Evolutionary conservation across 164 flowering plant species (phyloP).

Genomic region (Saururus chinensis): DNA sequence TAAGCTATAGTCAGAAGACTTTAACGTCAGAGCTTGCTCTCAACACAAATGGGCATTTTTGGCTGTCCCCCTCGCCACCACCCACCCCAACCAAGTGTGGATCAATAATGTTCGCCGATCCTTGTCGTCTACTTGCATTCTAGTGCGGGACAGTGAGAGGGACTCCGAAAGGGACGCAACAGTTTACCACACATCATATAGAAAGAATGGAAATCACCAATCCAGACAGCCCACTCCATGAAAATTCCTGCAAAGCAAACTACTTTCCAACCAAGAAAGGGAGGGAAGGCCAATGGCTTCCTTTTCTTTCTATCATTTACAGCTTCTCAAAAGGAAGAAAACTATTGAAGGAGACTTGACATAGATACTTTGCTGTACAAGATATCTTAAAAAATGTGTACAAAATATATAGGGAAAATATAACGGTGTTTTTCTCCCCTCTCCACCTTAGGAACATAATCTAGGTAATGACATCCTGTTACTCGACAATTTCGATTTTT

Average conservation of each 20-base stretch:
- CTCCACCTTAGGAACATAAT: conserved; percentile 49
- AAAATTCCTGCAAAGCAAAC: background rate
- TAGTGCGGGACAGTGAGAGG: background rate
- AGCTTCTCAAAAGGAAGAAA: background rate
- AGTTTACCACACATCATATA: background rate
- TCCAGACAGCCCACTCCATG: background rate
- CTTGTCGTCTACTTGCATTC: background rate
- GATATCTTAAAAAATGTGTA: background rate
- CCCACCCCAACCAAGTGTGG: background rate
- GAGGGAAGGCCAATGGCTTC: background rate
- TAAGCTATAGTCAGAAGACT: background rate
- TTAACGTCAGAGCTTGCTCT: background rate
- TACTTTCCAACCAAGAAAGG: background rate
- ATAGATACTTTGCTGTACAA: background rate
- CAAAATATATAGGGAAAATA: background rate
- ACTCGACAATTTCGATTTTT: conserved; percentile 17
- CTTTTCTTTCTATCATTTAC: background rate
- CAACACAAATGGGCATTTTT: background rate
- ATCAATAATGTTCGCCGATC: background rate
- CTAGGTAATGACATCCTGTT: conserved; percentile 46
- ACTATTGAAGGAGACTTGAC: background rate
- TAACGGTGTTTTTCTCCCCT: too few relatives aligned
- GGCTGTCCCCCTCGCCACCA: background rate
- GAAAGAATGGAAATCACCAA: background rate
- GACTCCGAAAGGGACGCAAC: background rate